phyloP scores from a whole-genome alignment of 192 early-diverging fungal genomes.

The Coemansia sp. region DNA sequence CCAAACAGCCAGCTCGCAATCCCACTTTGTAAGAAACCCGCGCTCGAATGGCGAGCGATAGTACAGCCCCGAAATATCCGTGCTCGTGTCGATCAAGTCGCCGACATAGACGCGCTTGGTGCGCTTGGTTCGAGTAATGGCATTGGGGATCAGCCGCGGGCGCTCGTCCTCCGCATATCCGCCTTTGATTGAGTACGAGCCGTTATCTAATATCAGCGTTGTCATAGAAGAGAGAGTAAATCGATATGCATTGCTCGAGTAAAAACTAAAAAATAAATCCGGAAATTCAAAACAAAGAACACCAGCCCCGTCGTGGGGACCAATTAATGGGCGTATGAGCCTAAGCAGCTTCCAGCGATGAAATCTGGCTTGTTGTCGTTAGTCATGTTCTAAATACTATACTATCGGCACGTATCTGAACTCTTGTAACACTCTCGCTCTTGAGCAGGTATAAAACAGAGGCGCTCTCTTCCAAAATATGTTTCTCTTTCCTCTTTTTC shows the following conservation, averaged over 20 bases:
- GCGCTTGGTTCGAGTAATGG: slow-evolving; percentile 54
- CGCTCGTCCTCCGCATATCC: slow-evolving; percentile 44
- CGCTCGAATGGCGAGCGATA: slow-evolving; percentile 81
- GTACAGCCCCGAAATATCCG: slow-evolving; percentile 73
- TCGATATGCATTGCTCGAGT: no score
- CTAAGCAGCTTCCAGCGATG: no score
- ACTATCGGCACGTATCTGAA: no score
- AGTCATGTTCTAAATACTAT: no score
- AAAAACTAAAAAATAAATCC: no score
- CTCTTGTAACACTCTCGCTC: no score
- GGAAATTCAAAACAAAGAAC: no score
- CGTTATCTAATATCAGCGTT: slow-evolving; percentile 72
- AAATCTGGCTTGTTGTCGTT: no score
- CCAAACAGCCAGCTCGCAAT: slow-evolving; percentile 77
- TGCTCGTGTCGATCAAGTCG: slow-evolving; percentile 65
- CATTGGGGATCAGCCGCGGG: slow-evolving; percentile 28
- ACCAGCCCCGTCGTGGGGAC: no score
- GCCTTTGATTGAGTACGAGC: slow-evolving; percentile 67
- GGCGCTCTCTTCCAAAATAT: no score
- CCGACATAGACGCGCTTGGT: slow-evolving; percentile 69
- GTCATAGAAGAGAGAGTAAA: slow-evolving; percentile 24
- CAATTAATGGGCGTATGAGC: no score
- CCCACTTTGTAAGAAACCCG: slow-evolving; percentile 81
- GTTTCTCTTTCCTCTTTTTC: no score
- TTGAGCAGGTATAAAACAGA: background rate